A percentile compares a stretch with the other conserved stretches of the same genome.
Conservation (phyloP, 1,284 basidiomycete species). For the Cutaneotrichosporon mucoides region DNA sequence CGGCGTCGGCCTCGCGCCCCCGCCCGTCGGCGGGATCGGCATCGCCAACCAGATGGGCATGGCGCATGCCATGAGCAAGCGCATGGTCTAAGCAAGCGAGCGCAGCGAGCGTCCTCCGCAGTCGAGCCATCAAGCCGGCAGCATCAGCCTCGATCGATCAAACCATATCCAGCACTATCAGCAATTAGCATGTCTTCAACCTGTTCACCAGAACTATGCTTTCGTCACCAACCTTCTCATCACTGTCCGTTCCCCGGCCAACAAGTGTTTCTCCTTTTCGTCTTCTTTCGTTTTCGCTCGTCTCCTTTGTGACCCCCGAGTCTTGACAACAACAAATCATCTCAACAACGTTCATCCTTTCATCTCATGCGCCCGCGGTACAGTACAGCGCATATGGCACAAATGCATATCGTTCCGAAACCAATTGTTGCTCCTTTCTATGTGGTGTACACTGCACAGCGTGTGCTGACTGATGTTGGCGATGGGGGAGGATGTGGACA, state of each 20-base stretch:
- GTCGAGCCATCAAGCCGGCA: too few relatives aligned
- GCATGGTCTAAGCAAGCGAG: constrained; percentile 8
- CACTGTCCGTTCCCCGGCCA: background rate
- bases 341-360: background rate
- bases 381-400: constrained; percentile 4
- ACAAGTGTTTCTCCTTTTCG: background rate
- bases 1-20: constrained; percentile 31
- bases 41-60: constrained; percentile 10
- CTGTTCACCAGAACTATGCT: background rate
- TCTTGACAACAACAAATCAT: background rate
- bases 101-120: too few relatives aligned
- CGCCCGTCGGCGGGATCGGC: constrained; percentile 13
- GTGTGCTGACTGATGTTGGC: background rate
- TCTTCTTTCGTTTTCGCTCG: constrained; percentile 21
- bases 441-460: background rate
- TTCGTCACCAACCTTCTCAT: constrained; percentile 1
- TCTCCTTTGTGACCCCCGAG: constrained; percentile 7
- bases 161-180: background rate
- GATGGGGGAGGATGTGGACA: background rate
- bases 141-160: too few relatives aligned
- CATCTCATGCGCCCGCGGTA: background rate
- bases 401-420: constrained; percentile 11
- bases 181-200: constrained; percentile 1
- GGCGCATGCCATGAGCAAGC: constrained; percentile 8
- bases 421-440: background rate